A percentile compares a stretch with the other conserved stretches of the same genome.
These are phyloP conservation scores for Fraxinus platypoda DNA, from an alignment of 305 asterid genomes.

Conservation along the genomic window DNA sequence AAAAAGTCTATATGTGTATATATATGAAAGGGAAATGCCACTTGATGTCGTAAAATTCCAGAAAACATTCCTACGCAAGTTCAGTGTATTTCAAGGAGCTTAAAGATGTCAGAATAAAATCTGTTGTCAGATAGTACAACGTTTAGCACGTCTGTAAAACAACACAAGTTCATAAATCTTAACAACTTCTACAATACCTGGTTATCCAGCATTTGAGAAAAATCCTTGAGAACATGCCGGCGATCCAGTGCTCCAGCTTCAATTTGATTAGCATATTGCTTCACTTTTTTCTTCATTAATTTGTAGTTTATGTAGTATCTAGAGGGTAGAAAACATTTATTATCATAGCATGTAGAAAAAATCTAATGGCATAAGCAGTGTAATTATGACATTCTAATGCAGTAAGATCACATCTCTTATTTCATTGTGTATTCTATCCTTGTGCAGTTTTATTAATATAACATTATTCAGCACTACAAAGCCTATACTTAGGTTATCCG, in stretches of 20 bases:
- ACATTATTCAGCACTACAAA: background rate
- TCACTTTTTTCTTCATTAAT: conserved; percentile 88
- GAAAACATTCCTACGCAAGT: background rate
- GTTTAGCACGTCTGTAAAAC: conserved; percentile 9
- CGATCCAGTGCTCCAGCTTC: conserved; percentile 75
- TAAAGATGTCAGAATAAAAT: conserved; percentile 14
- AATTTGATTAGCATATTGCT: conserved; percentile 74
- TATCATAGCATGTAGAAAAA: conserved; percentile 7
- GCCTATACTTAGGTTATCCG: background rate
- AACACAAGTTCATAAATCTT: background rate
- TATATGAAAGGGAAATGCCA: background rate
- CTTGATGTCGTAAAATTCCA: background rate
- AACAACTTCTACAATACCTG: conserved; percentile 51
- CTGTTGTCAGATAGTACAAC: background rate
- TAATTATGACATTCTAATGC: conserved; percentile 6
- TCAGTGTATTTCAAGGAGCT: conserved; percentile 12
- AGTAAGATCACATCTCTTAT: conserved; percentile 1
- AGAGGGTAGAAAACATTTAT: conserved; percentile 17
- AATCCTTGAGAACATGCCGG: conserved; percentile 90
- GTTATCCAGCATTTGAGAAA: conserved; percentile 84
- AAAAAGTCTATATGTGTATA: background rate
- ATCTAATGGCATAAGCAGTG: background rate
- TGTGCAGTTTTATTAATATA: background rate
- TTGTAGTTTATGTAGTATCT: conserved; percentile 99
- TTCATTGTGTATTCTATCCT: background rate